Percentiles rank a stretch among this genome's conserved stretches.
phyloP scores from a whole-genome alignment of 2,329 filamentous ascomycete species.

The Coniochaeta pulveracea region DNA sequence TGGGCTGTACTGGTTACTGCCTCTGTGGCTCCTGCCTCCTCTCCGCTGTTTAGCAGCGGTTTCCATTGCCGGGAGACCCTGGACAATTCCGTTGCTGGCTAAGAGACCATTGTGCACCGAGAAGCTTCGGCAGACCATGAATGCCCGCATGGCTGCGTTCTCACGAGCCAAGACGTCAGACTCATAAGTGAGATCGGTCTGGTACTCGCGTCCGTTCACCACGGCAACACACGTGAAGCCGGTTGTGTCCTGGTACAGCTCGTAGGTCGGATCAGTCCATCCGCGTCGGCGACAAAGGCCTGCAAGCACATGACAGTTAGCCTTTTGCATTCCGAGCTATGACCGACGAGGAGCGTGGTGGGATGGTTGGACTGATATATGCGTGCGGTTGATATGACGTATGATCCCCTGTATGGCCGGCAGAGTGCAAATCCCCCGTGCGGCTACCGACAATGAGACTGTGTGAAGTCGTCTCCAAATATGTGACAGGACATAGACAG shows the following conservation, averaged over 20 bases:
- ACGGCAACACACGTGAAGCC: conserved; percentile 86
- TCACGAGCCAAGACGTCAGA: conserved; percentile 77
- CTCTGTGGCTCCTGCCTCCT: conserved; percentile 28
- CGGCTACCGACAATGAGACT: no score
- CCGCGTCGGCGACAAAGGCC: conserved; percentile 89
- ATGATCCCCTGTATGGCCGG: no score
- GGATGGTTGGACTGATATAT: no score
- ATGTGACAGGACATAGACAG: no score
- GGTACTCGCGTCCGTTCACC: conserved; percentile 94
- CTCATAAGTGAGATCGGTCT: conserved; percentile 77
- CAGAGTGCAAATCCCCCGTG: no score
- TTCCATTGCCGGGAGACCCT: conserved; percentile 48
- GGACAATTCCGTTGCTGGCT: conserved; percentile 56
- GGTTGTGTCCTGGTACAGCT: conserved; percentile 60
- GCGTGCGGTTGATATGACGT: no score
- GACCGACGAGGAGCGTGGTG: no score
- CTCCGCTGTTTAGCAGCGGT: conserved; percentile 37
- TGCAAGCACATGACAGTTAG: conserved; percentile 32
- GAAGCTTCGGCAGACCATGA: conserved; percentile 97
- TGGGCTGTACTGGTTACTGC: conserved; percentile 12
- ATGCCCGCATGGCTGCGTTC: conserved; percentile 89
- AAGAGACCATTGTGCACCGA: conserved; percentile 93
- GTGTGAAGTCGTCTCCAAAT: no score
- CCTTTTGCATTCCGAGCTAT: no score
- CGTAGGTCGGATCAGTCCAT: conserved; percentile 86